Evolutionary conservation across 352 stramenopile species (phyloP).

Genomic region (Bremia lactucae): DNA sequence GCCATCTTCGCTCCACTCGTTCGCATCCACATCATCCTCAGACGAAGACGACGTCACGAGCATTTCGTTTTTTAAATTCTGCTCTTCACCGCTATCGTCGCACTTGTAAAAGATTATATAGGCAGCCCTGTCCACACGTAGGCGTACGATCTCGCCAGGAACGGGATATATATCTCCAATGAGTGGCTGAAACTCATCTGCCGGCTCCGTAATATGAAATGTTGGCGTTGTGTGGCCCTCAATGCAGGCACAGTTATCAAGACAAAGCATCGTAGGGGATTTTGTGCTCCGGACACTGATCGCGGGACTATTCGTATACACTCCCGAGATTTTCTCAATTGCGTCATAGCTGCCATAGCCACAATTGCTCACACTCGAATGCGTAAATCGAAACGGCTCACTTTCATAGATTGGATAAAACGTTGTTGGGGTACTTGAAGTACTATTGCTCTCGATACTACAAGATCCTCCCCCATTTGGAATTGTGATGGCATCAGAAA

Average conservation of each 20-base stretch:
- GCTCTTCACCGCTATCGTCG: slow-evolving; percentile 37
- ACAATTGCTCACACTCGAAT: slow-evolving; percentile 38
- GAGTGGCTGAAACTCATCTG: slow-evolving; percentile 53
- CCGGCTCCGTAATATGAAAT: slow-evolving; percentile 35
- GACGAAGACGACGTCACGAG: slow-evolving; percentile 39
- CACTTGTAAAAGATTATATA: slow-evolving; percentile 88
- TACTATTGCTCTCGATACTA: slow-evolving; percentile 24
- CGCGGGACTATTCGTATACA: slow-evolving; percentile 22
- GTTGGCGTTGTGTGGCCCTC: slow-evolving; percentile 52
- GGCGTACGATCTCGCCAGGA: slow-evolving; percentile 56
- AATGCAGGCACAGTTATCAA: slow-evolving; percentile 25
- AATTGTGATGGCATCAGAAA: slow-evolving; percentile 44
- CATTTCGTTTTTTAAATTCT: slow-evolving; percentile 28
- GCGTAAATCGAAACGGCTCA: slow-evolving; percentile 52
- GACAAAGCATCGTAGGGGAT: slow-evolving; percentile 20
- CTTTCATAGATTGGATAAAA: slow-evolving; percentile 78
- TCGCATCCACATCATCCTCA: slow-evolving; percentile 27
- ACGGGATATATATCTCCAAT: slow-evolving; percentile 60
- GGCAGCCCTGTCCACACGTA: slow-evolving; percentile 62
- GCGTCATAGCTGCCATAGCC: slow-evolving; percentile 33
- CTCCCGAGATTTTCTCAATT: slow-evolving; percentile 22
- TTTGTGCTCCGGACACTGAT: slow-evolving; percentile 23
- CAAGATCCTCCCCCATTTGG: slow-evolving; percentile 18
- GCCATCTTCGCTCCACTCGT: slow-evolving; percentile 31
- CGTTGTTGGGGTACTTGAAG: slow-evolving; percentile 32